Conservation (phyloP, 495 filamentous ascomycete genomes). For the Aspergillus cristatus region DNA sequence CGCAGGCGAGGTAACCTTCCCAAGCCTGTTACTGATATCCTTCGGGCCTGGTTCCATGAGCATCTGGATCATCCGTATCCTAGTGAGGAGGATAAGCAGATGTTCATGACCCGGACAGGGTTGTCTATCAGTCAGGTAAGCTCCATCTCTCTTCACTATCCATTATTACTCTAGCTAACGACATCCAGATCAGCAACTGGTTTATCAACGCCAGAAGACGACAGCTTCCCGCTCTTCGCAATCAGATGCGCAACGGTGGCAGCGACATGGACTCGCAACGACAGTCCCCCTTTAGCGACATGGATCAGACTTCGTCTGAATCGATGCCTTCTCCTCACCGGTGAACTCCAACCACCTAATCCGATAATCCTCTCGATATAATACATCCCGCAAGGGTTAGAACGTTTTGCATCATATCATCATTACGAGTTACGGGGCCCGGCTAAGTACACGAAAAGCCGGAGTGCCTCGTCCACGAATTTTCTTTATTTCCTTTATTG, state of each 20-base stretch:
- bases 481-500: conserved; percentile 4
- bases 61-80: conserved; percentile 81
- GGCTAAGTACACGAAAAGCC: not conserved
- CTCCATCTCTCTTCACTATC: not conserved
- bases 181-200: conserved; percentile 77
- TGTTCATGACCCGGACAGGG: conserved; percentile 64
- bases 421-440: not conserved
- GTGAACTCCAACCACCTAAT: no score
- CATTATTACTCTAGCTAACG: not conserved
- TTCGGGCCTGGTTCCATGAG: conserved; percentile 70
- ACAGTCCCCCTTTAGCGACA: conserved; percentile 37
- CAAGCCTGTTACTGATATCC: conserved; percentile 72
- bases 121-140: conserved; percentile 71
- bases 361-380: no score
- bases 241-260: conserved; percentile 38
- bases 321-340: conserved; percentile 26
- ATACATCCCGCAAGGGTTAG: no score
- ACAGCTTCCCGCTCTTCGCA: conserved; percentile 59
- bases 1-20: conserved; percentile 76
- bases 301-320: conserved; percentile 26
- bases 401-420: no score
- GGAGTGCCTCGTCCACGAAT: conserved; percentile 3
- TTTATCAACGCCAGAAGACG: conserved; percentile 87
- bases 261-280: conserved; percentile 25
- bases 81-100: conserved; percentile 82